Base-by-base conservation (phyloP, 2,329 filamentous ascomycete species). In the Sphaceloma murrayae region DNA sequence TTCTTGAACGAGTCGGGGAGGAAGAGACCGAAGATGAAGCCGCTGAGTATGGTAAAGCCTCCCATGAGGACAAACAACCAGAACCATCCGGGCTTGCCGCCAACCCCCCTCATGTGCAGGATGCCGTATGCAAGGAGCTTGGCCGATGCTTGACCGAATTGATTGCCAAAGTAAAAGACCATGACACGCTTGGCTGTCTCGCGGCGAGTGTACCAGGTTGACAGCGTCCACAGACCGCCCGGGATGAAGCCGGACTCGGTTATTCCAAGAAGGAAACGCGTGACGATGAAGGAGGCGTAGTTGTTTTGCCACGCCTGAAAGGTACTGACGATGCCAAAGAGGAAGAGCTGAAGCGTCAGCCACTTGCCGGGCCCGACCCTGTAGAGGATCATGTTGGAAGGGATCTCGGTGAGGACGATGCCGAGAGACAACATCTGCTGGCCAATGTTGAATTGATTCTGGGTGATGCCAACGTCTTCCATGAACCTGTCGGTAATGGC, bases 221-320 rank as follows among this genome's bases (percentile, higher is more conserved):
- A 69, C 1, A 72, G 62, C 0, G 68, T 70, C 54, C 64, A 72
- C 2, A 71, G 55, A 5, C 66, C 66, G 1, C 65, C 68, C 2
- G 67, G 68, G 34, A 69, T 70, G 47, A 69, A 68, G 2, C 66
- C 67, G 1, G 64, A 62, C 45, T 69, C 67, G 2, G 50, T 55
- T 19, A 56, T 50, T 4, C 63, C 62, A 5, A 67, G 59, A 2
- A 67, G 54, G 7, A 67, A 53, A 9, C 64, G 54, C 0, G 64
- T 66, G 0, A 57, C 55, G 8, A 65, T 54, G 50, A 61, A 67
- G 2, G 63, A 55, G 1, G 49, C 59, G 11, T 63, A 58, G 16
- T 59, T 61, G 24, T 57, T 58, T 43, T 64, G 60, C 43, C 62
- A 67, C 0, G 63, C 62, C 43, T 66, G 64, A 45, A 67, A 66